Conservation (phyloP, 2,329 filamentous ascomycete genomes). For the Gaeumannomyces tritici region DNA sequence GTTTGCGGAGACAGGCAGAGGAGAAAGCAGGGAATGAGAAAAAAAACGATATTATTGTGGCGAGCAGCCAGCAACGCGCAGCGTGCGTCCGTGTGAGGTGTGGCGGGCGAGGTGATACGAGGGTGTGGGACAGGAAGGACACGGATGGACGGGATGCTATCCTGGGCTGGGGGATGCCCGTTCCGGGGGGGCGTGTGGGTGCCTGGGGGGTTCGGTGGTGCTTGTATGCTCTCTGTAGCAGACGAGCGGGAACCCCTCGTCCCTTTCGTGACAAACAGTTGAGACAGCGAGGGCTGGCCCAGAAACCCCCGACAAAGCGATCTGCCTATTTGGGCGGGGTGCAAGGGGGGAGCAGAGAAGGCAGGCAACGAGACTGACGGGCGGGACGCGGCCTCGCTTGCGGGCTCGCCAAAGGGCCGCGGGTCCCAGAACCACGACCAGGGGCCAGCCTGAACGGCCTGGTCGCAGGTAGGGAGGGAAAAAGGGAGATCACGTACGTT, state of each 20-base stretch:
- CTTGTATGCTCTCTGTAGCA: too few relatives aligned
- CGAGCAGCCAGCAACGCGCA: background rate
- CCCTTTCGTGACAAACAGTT: constrained; percentile 1
- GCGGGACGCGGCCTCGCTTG: background rate
- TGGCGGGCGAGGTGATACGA: too few relatives aligned
- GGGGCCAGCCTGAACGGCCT: constrained; percentile 19
- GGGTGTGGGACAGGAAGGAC: too few relatives aligned
- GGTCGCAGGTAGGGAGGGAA: constrained; percentile 20
- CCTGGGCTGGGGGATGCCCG: too few relatives aligned
- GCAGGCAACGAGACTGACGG: background rate
- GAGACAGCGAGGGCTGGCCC: constrained; percentile 1
- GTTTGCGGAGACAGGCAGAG: background rate
- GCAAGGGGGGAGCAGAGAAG: background rate
- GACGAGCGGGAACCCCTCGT: too few relatives aligned
- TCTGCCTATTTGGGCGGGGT: constrained; percentile 1
- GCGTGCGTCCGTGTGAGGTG: too few relatives aligned
- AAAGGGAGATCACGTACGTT: constrained; percentile 28
- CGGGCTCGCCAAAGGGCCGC: background rate
- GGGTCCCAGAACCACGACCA: constrained; percentile 8
- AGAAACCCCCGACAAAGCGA: constrained; percentile 1
- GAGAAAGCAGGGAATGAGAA: background rate
- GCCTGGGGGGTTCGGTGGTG: too few relatives aligned
- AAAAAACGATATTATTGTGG: background rate
- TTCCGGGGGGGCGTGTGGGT: too few relatives aligned
- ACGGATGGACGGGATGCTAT: too few relatives aligned